Evolutionary conservation across 495 filamentous ascomycete species (phyloP).

Genomic region (Amphirosellinia nigrospora): DNA sequence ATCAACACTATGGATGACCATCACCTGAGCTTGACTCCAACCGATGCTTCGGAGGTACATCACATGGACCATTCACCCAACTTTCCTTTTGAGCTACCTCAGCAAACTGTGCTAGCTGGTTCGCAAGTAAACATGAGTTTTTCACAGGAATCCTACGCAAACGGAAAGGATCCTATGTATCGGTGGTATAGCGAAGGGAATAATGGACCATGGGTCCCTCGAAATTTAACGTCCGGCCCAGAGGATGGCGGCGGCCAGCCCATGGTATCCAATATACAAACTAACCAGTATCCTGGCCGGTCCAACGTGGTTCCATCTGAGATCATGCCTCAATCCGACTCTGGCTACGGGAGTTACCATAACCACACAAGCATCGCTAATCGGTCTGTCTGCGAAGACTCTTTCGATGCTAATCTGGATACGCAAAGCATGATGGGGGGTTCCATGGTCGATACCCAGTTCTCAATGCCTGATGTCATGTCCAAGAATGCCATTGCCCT

Average conservation of each 20-base stretch:
- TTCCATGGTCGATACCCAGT: conserved; percentile 30
- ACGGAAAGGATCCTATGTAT: conserved; percentile 32
- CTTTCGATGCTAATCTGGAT: conserved; percentile 43
- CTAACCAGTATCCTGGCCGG: conserved; percentile 13
- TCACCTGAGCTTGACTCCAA: conserved; percentile 28
- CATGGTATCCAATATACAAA: conserved; percentile 23
- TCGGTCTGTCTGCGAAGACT: conserved; percentile 54
- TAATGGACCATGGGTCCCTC: conserved; percentile 49
- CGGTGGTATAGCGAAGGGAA: conserved; percentile 42
- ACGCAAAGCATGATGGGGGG: conserved; percentile 46
- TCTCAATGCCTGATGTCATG: not conserved
- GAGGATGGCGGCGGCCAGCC: conserved; percentile 27
- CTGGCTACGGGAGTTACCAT: conserved; percentile 63
- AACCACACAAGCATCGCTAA: conserved; percentile 49
- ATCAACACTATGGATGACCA: conserved; percentile 32
- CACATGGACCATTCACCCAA: conserved; percentile 2
- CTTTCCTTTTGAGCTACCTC: conserved; percentile 23
- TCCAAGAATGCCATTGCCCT: not conserved
- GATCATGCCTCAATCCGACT: conserved; percentile 57
- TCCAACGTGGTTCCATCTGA: conserved; percentile 56
- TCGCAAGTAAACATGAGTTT: conserved; percentile 28
- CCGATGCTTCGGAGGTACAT: conserved; percentile 29
- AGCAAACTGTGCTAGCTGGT: conserved; percentile 25
- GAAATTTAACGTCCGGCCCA: conserved; percentile 28
- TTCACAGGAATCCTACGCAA: conserved; percentile 10